Evolutionary conservation across 352 stramenopile genomes (phyloP).

Genomic region (Phytophthora hibernalis): DNA sequence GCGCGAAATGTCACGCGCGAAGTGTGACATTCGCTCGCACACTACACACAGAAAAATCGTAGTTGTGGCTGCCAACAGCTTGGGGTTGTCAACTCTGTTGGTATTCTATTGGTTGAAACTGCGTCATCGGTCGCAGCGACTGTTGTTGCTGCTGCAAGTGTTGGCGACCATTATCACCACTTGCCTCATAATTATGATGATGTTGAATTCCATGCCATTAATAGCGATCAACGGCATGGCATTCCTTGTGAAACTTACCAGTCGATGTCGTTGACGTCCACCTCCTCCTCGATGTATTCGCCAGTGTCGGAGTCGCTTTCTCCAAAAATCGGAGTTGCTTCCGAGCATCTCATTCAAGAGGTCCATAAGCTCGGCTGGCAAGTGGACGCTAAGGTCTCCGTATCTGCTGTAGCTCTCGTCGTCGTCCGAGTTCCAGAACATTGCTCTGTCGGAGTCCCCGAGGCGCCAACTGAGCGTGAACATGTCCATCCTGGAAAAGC

Average conservation of each 20-base stretch:
- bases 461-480: conserved; percentile 22
- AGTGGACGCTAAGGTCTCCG: neutral
- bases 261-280: neutral
- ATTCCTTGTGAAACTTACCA: neutral
- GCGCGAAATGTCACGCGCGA: neutral
- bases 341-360: conserved; percentile 20
- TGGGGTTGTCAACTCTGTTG: neutral
- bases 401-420: conserved; percentile 12
- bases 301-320: conserved; percentile 1
- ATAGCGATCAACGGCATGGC: too few species aligned
- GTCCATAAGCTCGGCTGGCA: conserved; percentile 7
- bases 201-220: neutral
- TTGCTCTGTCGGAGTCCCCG: conserved; percentile 4
- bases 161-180: too few species aligned
- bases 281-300: too few species aligned
- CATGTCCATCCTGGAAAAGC: conserved; percentile 19
- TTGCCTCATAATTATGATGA: neutral
- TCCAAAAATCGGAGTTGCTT: conserved; percentile 1
- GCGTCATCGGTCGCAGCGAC: too few species aligned
- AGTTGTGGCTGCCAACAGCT: too few species aligned
- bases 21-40: too few species aligned
- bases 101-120: neutral
- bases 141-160: too few species aligned
- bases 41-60: neutral
- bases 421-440: conserved; percentile 14